These are phyloP conservation scores for Polyporus arcularius DNA, from an alignment of 768 basidiomycete species.

Conservation along the genomic window DNA sequence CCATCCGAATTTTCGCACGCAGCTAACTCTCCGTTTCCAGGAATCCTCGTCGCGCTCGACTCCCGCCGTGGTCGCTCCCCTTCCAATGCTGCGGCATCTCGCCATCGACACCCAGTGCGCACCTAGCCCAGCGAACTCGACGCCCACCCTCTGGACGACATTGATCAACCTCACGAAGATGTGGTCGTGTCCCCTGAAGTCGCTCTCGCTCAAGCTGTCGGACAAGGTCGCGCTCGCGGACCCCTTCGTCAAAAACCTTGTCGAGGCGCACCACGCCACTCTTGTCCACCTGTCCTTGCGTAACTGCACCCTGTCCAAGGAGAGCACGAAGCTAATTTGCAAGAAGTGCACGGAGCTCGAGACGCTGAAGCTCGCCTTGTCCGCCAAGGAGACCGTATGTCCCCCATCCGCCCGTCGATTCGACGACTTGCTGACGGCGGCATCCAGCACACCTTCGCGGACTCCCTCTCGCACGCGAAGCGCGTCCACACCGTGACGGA, in stretches of 20 bases:
- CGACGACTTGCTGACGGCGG: background rate
- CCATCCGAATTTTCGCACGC: background rate
- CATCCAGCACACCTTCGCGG: conserved; percentile 34
- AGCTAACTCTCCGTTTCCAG: conserved; percentile 23
- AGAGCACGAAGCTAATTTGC: conserved; percentile 44
- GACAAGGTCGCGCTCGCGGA: conserved; percentile 43
- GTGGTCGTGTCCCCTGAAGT: conserved; percentile 38
- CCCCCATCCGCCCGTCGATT: background rate
- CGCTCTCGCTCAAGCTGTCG: conserved; percentile 43
- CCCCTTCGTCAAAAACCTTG: conserved; percentile 43
- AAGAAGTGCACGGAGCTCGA: conserved; percentile 47
- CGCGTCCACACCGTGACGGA: conserved; percentile 49
- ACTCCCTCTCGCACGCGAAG: conserved; percentile 37
- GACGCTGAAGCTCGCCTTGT: conserved; percentile 51
- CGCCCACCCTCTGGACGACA: conserved; percentile 31
- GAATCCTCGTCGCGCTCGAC: conserved; percentile 34
- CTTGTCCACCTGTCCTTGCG: conserved; percentile 49
- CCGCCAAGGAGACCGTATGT: conserved; percentile 44
- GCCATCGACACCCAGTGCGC: conserved; percentile 50
- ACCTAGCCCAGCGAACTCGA: conserved; percentile 22
- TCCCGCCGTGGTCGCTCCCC: conserved; percentile 31
- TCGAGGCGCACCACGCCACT: conserved; percentile 42
- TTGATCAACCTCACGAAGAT: conserved; percentile 32
- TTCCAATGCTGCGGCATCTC: conserved; percentile 49
- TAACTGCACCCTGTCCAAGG: conserved; percentile 43